Evolutionary conservation across 345 rosid species (phyloP), one percentile per base, ranked within the genome.

Genomic region (Citrus trifoliata): DNA sequence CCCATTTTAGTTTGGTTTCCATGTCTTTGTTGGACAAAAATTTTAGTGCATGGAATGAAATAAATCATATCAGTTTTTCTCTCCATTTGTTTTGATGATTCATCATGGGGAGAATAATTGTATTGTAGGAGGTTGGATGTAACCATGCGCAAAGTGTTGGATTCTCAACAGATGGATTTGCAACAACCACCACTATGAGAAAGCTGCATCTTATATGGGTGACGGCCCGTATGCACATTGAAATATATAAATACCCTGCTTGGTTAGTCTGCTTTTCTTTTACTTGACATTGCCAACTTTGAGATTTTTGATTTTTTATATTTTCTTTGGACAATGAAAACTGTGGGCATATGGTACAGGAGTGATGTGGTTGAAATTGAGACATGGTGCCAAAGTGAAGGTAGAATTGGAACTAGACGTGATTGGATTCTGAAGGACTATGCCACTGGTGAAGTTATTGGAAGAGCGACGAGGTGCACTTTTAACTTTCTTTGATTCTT

Each of bases 151-250:
- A 96, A 82, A 85, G 87, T 78, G 87, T 93, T 83, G 99, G 99
- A 67, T 96, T 89, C 83, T 96, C 98, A 4, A 94, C 97, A 0
- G 98, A 92, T 85, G 98, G 99, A 30, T 93, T 96, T 78, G 97
- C 92, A 4, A 96, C 98, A 2, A 96, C 95, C 60, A 81, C 63
- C 51, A 92, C 92, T 7, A 96, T 96, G 99, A 85, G 95, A 78
- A 90, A 96, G 81, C n/a, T 96, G 88, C 93, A 92, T 86, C 99
- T 96, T 76, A 94, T 96, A 62, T 96, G 99, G 99, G 99, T 96
- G n/a, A 94, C 97, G 59, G 95, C 95, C 69, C 92, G 99, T 66
- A 94, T 96, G 98, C 99, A 96, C 80, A 93, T 94, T 63, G 99
- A 96, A 84, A 87, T 96, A 51, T 92, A 91, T 87, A 93, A 87